These are phyloP conservation scores for Sicyos edulis DNA, from an alignment of 306 rosid species.

Conservation along the genomic window DNA sequence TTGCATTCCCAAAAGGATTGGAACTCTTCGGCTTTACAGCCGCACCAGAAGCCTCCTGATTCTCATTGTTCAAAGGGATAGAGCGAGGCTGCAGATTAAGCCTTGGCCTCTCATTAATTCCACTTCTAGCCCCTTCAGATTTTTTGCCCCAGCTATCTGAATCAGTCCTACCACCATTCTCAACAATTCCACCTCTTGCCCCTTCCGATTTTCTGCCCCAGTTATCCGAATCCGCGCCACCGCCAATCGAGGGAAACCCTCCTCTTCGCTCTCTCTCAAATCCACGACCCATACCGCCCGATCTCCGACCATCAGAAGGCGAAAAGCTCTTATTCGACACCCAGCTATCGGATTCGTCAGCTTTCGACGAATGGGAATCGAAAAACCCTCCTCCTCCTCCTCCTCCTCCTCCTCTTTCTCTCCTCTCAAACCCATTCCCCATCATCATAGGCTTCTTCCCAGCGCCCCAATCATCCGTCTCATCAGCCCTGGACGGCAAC, in stretches of 20 bases:
- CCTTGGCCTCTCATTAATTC: slow-evolving; percentile 56
- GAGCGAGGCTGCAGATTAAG: slow-evolving; percentile 73
- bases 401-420: slow-evolving; percentile 43
- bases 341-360: no score
- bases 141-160: slow-evolving; percentile 20
- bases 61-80: slow-evolving; percentile 34
- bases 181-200: slow-evolving; percentile 27
- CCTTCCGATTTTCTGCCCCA: slow-evolving; percentile 41
- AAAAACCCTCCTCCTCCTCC: no score
- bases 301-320: no score
- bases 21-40: slow-evolving; percentile 47
- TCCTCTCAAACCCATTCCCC: slow-evolving; percentile 51
- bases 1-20: slow-evolving; percentile 73
- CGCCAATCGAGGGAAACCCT: slow-evolving; percentile 31
- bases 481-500: slow-evolving; percentile 81
- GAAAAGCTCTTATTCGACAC: no score
- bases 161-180: slow-evolving; percentile 31
- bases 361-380: no score
- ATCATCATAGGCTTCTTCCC: slow-evolving; percentile 43
- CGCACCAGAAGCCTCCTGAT: slow-evolving; percentile 35
- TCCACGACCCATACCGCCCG: slow-evolving; percentile 35
- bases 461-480: slow-evolving; percentile 77
- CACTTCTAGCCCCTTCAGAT: slow-evolving; percentile 28
- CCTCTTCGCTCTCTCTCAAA: slow-evolving; percentile 31
- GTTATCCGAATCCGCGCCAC: slow-evolving; percentile 36